Evolutionary conservation across 1,284 basidiomycete genomes (phyloP).

Genomic region (Mycosarcoma maydis): DNA sequence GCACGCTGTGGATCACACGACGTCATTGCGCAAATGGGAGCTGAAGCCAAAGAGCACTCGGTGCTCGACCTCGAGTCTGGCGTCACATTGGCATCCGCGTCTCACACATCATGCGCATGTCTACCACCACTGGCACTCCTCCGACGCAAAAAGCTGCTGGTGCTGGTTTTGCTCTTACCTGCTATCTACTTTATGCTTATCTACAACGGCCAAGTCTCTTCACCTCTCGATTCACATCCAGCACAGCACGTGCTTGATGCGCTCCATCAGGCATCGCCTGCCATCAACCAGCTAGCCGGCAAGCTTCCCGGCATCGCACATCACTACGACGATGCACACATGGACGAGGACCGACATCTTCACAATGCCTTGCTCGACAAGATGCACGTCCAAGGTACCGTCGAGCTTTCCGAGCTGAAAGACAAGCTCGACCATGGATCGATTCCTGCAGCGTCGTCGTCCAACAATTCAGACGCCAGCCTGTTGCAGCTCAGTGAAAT

Average conservation of each 20-base stretch:
- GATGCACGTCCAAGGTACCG: slow-evolving; percentile 22
- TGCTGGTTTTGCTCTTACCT: slow-evolving; percentile 16
- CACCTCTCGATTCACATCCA: slow-evolving; percentile 13
- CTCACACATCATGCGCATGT: slow-evolving; percentile 13
- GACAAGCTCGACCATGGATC: slow-evolving; percentile 16
- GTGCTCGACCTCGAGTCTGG: slow-evolving; percentile 32
- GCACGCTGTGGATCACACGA: not conserved
- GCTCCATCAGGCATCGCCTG: slow-evolving; percentile 21
- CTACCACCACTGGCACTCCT: slow-evolving; percentile 33
- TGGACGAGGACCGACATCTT: slow-evolving; percentile 27
- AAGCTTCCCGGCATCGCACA: slow-evolving; percentile 15
- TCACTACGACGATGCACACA: slow-evolving; percentile 16
- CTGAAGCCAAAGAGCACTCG: slow-evolving; percentile 15
- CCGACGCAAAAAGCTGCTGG: slow-evolving; percentile 30
- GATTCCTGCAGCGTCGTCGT: not conserved
- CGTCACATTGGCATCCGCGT: slow-evolving; percentile 1
- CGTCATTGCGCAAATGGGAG: slow-evolving; percentile 7
- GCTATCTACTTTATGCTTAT: slow-evolving; percentile 20
- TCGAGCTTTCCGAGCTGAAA: slow-evolving; percentile 16
- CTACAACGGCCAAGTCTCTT: slow-evolving; percentile 16
- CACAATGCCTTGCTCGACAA: slow-evolving; percentile 35
- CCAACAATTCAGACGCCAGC: slow-evolving; percentile 3
- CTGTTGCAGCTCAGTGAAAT: slow-evolving; percentile 16
- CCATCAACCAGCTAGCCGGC: slow-evolving; percentile 29
- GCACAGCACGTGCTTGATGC: slow-evolving; percentile 23